Evolutionary conservation across 1,139 yeast genomes (phyloP).

Genomic region (Williopsis jadinii): DNA sequence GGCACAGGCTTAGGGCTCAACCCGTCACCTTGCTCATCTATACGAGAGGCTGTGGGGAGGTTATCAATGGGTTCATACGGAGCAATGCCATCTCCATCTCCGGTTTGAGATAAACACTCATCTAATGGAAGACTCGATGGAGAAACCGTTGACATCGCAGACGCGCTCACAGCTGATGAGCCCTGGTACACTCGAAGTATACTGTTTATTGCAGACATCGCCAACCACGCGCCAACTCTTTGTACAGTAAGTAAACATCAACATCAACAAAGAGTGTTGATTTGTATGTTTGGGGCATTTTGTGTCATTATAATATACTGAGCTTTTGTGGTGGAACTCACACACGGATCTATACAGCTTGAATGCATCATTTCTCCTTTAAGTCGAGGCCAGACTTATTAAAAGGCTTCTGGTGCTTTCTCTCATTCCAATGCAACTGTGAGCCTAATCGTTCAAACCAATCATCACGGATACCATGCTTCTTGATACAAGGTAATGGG

Average conservation of each 20-base stretch:
- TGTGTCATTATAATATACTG: too few relatives aligned
- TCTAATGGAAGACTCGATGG: too few relatives aligned
- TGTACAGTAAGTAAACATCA: too few relatives aligned
- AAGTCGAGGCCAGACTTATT: neutral
- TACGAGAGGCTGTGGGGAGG: constrained; percentile 9
- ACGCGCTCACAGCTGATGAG: neutral
- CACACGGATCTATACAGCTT: too few relatives aligned
- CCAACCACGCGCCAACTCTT: too few relatives aligned
- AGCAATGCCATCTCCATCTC: too few relatives aligned
- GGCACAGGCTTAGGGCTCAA: neutral
- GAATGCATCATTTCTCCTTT: too few relatives aligned
- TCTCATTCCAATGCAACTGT: constrained; percentile 50
- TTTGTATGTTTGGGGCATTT: too few relatives aligned
- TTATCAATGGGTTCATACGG: constrained; percentile 4
- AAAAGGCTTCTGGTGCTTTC: constrained; percentile 35
- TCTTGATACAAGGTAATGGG: constrained; percentile 70
- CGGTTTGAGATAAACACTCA: too few relatives aligned
- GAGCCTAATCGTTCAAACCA: constrained; percentile 43
- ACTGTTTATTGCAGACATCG: constrained; percentile 10
- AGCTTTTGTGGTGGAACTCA: too few relatives aligned
- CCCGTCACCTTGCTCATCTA: neutral
- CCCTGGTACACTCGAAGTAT: constrained; percentile 12
- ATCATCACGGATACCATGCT: constrained; percentile 32
- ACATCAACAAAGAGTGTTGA: too few relatives aligned
- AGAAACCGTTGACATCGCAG: neutral